Evolutionary conservation across 495 filamentous ascomycete genomes (phyloP), one percentile per base, ranked within the genome.

Genomic region (Lepidopterella palustris): DNA sequence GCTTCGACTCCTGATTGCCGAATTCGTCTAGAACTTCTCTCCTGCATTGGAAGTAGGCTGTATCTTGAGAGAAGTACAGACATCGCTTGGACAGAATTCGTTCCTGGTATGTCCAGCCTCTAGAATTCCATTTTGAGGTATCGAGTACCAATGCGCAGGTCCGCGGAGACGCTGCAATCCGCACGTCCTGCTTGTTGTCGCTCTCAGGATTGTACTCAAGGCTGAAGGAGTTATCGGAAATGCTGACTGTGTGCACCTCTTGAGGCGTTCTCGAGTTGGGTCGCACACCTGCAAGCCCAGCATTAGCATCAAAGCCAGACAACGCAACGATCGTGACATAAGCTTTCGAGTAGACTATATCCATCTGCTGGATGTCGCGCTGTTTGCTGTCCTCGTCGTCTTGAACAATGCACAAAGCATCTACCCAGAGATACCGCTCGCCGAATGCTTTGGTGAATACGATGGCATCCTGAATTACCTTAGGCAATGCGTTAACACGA

Each of bases 91-190:
- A 64, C 23, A 64, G 39, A 2, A 64, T n/a, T 2, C 61, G 47
- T 24, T 64, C 61, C 25, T 64, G 57, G 48, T 29, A 59, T 15
- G 61, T 64, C 61, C 61, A 64, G 27, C 48, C 61, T 32, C 57
- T 31, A 13, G 32, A 48, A 13, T 57, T 28, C 21, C 26, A 57
- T 29, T 8, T 47, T 4, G 55, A 48, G 10, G 28, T n/a, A 3
- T 6, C 26, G 26, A 55, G 26, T 10, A 6, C 28, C 3, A 9
- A 20, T 4, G 4, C 5, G 26, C 31, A n/a, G 5, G 23, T 3
- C 18, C 15, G 28, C 28, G 25, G n/a, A 11, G 5, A 28, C 55
- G 39, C 32, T 13, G n/a, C 21, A 23, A 47, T 15, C 6, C 5
- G 5, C 11, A 5, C 5, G 5, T 23, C 42, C 6, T 47, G 6